These are phyloP conservation scores for Pythium sp. DNA, from an alignment of 352 stramenopile genomes.

Conservation along the genomic window DNA sequence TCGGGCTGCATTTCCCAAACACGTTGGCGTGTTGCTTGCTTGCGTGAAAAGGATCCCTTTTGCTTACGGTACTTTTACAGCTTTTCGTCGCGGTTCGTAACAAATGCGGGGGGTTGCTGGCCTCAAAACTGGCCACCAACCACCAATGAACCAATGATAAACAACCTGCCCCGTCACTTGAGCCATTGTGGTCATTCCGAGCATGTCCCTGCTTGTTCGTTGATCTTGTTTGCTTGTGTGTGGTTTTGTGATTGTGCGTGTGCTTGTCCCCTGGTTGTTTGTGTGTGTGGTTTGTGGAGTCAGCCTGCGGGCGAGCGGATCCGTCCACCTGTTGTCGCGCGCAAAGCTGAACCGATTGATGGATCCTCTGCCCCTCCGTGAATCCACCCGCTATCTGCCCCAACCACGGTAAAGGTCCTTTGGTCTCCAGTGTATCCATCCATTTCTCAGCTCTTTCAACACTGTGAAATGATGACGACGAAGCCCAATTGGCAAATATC, in stretches of 20 bases:
- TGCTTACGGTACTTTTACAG: neutral
- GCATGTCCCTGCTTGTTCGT: neutral
- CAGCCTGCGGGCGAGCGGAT: neutral
- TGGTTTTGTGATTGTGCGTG: neutral
- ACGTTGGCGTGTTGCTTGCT: neutral
- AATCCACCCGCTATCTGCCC: neutral
- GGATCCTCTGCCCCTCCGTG: neutral
- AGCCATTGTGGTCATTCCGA: neutral
- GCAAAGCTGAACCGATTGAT: conserved; percentile 11
- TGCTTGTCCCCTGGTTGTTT: neutral
- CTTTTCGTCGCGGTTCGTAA: neutral
- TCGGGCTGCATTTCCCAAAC: neutral
- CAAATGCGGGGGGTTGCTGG: neutral
- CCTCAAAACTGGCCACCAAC: neutral
- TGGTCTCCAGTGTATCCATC: neutral
- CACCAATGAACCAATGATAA: neutral
- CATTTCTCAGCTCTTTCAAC: neutral
- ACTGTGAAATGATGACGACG: neutral
- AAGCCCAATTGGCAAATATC: neutral
- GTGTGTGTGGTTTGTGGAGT: neutral
- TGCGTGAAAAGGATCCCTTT: neutral
- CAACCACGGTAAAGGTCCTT: neutral
- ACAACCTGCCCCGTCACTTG: neutral
- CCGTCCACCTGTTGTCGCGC: neutral
- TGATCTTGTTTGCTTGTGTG: neutral